These are phyloP conservation scores for Daldinia bambusicola DNA, from an alignment of 495 filamentous ascomycete species.

Conservation along the genomic window DNA sequence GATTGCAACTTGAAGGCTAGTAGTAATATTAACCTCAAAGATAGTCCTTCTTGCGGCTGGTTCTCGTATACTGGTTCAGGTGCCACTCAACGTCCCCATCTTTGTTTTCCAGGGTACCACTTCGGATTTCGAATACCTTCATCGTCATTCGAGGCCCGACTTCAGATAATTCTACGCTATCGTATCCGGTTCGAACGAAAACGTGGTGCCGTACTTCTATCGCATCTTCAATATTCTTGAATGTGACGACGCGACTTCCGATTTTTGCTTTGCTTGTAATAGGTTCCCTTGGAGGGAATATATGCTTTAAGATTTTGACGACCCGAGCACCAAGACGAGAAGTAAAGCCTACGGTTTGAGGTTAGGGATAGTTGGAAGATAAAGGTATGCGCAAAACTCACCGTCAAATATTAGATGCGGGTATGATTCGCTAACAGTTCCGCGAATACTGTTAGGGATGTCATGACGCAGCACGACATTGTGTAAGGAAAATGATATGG, in stretches of 20 bases:
- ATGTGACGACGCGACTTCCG: conserved; percentile 90
- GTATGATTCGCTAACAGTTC: conserved; percentile 93
- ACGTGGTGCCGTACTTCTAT: conserved; percentile 74
- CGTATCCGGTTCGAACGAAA: conserved; percentile 64
- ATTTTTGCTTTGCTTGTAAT: conserved; percentile 71
- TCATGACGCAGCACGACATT: conserved; percentile 95
- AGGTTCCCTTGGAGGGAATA: conserved; percentile 90
- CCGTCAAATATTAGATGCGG: conserved; percentile 95
- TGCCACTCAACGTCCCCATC: conserved; percentile 98
- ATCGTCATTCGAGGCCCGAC: conserved; percentile 97
- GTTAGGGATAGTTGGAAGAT: conserved; percentile 14
- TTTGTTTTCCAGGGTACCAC: conserved; percentile 93
- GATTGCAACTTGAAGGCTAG: background rate
- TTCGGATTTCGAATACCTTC: conserved; percentile 91
- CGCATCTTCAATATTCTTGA: conserved; percentile 93
- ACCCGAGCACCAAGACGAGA: conserved; percentile 84
- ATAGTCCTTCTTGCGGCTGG: conserved; percentile 91
- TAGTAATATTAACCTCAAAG: conserved; percentile 62
- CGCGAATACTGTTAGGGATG: conserved; percentile 85
- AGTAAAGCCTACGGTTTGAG: conserved; percentile 66
- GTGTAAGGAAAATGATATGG: conserved; percentile 88
- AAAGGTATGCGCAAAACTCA: background rate
- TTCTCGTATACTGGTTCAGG: conserved; percentile 93
- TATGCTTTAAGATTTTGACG: conserved; percentile 90
- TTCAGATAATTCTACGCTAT: conserved; percentile 91